phyloP scores from a whole-genome alignment of 2,329 filamentous ascomycete genomes.

The Lachnum nothofagi region DNA sequence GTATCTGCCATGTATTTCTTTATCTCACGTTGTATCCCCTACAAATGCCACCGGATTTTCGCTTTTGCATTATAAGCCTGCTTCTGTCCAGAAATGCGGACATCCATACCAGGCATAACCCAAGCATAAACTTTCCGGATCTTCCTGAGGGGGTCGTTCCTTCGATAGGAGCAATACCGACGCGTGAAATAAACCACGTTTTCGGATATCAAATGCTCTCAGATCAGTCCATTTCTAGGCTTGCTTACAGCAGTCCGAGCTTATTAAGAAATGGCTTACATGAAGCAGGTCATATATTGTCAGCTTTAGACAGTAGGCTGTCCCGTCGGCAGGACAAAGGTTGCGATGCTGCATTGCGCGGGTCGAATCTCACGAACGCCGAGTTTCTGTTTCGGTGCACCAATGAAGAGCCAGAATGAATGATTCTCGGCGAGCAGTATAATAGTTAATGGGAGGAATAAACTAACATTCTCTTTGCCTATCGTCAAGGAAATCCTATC shows the following conservation, averaged over 20 bases:
- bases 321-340: background rate
- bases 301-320: background rate
- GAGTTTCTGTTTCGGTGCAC: background rate
- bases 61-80: no score
- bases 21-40: no score
- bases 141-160: no score
- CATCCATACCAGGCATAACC: no score
- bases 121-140: no score
- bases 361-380: background rate
- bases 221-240: background rate
- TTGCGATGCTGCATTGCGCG: background rate
- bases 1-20: background rate
- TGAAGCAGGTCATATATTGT: background rate
- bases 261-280: background rate
- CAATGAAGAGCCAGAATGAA: background rate
- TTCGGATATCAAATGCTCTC: background rate
- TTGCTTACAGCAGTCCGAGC: background rate
- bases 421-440: background rate
- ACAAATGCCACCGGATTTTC: no score
- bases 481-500: no score
- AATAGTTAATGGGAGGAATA: no score
- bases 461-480: no score
- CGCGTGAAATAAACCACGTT: no score
- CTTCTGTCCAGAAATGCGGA: no score
- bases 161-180: no score